These are phyloP conservation scores for Metarhizium sp. DNA, from an alignment of 2,329 filamentous ascomycete genomes.

Conservation along the genomic window DNA sequence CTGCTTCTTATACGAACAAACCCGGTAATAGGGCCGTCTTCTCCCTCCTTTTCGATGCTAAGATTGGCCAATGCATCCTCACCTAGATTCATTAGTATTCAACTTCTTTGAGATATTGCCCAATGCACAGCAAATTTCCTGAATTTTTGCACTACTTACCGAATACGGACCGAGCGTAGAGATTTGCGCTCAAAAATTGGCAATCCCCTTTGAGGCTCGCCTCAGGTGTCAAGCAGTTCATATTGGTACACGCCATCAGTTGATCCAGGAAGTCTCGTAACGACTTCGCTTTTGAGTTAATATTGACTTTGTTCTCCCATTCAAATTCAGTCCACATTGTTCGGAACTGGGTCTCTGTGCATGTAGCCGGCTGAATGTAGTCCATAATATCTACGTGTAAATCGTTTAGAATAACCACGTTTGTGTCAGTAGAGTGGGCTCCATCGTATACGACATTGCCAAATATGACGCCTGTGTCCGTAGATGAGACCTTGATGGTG, in stretches of 20 bases:
- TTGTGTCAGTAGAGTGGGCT: slow-evolving; percentile 81
- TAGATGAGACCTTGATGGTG: slow-evolving; percentile 97
- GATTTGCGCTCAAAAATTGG: slow-evolving; percentile 92
- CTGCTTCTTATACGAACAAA: slow-evolving; percentile 97
- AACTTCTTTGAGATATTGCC: neutral
- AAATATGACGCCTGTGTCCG: slow-evolving; percentile 96
- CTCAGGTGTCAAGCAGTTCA: slow-evolving; percentile 95
- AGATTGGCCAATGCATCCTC: slow-evolving; percentile 97
- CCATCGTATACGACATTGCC: slow-evolving; percentile 98
- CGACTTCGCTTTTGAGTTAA: slow-evolving; percentile 92
- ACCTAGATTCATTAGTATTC: slow-evolving; percentile 44
- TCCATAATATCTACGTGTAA: slow-evolving; percentile 99
- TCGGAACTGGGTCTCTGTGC: slow-evolving; percentile 95
- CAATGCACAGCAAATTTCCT: neutral
- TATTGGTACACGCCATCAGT: slow-evolving; percentile 96
- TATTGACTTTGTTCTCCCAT: slow-evolving; percentile 99
- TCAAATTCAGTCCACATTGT: slow-evolving; percentile 99
- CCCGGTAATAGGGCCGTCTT: slow-evolving; percentile 88
- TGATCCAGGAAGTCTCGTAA: slow-evolving; percentile 87
- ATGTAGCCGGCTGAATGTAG: slow-evolving; percentile 95
- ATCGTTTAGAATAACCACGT: slow-evolving; percentile 96
- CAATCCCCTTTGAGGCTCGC: slow-evolving; percentile 95
- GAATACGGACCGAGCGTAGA: slow-evolving; percentile 95
- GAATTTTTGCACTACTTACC: slow-evolving; percentile 53
- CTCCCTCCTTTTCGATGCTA: slow-evolving; percentile 95